Percentiles rank a stretch among this genome's conserved stretches.
These are phyloP conservation scores for Silene vulgaris DNA, from an alignment of 179 eudicot genomes.

Conservation along the genomic window DNA sequence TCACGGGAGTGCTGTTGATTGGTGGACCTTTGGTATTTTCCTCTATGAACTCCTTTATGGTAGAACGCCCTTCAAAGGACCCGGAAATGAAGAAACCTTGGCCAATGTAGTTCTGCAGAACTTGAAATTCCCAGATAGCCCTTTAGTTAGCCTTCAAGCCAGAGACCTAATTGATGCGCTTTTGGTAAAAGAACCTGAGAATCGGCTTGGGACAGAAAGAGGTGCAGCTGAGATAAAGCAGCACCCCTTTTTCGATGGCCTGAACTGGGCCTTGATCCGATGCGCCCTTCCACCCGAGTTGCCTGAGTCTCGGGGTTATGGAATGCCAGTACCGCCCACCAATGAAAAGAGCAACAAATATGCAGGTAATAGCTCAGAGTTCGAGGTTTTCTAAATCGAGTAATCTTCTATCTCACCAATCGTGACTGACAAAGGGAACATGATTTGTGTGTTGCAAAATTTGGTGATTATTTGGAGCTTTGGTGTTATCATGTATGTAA, in stretches of 20 bases:
- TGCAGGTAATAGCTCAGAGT: conserved; percentile 46
- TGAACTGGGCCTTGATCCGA: conserved; percentile 79
- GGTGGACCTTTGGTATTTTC: conserved; percentile 88
- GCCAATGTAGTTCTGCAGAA: conserved; percentile 65
- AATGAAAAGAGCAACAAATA: conserved; percentile 36
- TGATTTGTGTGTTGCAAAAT: background rate
- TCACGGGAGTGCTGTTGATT: conserved; percentile 88
- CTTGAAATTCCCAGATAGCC: conserved; percentile 73
- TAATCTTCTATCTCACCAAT: too few relatives aligned
- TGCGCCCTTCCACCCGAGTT: conserved; percentile 64
- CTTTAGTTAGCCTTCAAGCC: conserved; percentile 54
- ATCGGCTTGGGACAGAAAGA: conserved; percentile 45
- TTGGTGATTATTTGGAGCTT: conserved; percentile 11
- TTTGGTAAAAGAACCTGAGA: conserved; percentile 46
- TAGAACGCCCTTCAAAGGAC: conserved; percentile 77
- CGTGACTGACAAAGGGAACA: background rate
- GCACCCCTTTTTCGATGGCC: conserved; percentile 51
- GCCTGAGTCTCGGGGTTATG: conserved; percentile 45
- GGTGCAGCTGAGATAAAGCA: conserved; percentile 52
- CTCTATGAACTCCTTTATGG: conserved; percentile 82
- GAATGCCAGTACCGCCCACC: conserved; percentile 21
- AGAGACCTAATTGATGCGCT: conserved; percentile 38
- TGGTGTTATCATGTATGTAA: background rate
- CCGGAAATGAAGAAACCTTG: conserved; percentile 74
- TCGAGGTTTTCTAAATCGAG: conserved; percentile 52